Evolutionary conservation across 495 filamentous ascomycete species (phyloP), one percentile per base, ranked within the genome.

Genomic region (Achaetomiella virescens): DNA sequence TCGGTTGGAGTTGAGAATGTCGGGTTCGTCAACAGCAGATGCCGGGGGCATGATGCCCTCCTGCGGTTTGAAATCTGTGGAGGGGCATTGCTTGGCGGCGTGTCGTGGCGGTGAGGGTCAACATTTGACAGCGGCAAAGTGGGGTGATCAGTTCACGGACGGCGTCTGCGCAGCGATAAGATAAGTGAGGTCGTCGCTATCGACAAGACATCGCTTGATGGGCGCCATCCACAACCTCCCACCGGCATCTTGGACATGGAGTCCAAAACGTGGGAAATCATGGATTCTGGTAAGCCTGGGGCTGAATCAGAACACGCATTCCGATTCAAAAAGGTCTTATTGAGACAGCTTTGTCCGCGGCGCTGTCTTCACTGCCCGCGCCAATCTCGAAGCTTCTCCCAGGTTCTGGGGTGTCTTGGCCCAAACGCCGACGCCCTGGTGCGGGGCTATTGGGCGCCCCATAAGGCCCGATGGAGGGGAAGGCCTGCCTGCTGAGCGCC

Each of bases 321-420:
- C 12, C 12, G 12, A 18, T 15, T 15, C 37, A 40, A 18, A 40
- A n/a, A 31, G 5, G 27, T 9, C 27, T 31, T 31, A 15, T 5
- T 3, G 37, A 40, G 14, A 40, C 27, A 31, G 27, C 27, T 11
- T 11, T 38, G 36, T 3, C 36, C 6, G 6, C 36, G 12, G 3
- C 14, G 36, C 10, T 15, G 36, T 38, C 12, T 38, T n/a, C 15
- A 12, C 5, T 11, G 4, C 5, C 27, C 27, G 5, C 10, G 36
- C 48, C 58, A 61, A 58, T 64, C 61, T 59, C 58, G 65, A 68
- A 68, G 36, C 45, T 68, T 70, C 66, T 70, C 44, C 48, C 22
- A 48, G 38, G 44, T 70, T 70, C 66, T 61, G 45, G 45, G 14
- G 43, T 25, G 37, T 5, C 66, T 65, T 68, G 59, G 63, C 65